Conservation (phyloP, 2,329 filamentous ascomycete genomes). For the Aureobasidium sp. region DNA sequence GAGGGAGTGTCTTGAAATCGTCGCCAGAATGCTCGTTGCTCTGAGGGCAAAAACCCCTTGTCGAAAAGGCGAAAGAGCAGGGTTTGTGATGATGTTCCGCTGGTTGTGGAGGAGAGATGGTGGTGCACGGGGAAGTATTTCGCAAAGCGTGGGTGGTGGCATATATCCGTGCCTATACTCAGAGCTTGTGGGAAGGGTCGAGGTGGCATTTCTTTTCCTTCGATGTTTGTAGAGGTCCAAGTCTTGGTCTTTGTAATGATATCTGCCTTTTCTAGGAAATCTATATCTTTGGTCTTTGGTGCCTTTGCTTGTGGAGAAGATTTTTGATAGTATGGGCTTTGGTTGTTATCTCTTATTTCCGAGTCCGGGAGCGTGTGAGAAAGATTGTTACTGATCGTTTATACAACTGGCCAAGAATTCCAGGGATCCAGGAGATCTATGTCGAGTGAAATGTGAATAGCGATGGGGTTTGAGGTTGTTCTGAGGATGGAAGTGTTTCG, state of each 20-base stretch:
- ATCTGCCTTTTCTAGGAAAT: too few relatives aligned
- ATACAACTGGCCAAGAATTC: background rate
- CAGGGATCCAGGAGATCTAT: background rate
- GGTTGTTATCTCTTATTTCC: background rate
- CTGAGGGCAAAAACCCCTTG: background rate
- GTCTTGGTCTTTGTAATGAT: too few relatives aligned
- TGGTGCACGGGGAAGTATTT: constrained; percentile 16
- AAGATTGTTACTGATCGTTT: background rate
- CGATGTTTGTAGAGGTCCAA: background rate
- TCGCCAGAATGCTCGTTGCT: background rate
- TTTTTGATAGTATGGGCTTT: background rate
- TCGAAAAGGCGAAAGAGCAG: constrained; percentile 3
- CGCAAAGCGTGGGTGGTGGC: constrained; percentile 57
- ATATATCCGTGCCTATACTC: constrained; percentile 71
- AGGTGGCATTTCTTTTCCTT: constrained; percentile 29
- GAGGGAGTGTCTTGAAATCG: background rate
- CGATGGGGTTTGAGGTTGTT: background rate
- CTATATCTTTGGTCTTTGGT: background rate
- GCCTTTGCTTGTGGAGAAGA: background rate
- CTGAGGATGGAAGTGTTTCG: background rate
- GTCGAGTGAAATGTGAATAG: background rate
- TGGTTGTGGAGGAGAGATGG: background rate
- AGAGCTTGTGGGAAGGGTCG: constrained; percentile 57
- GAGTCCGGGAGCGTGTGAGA: background rate
- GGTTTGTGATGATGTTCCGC: background rate